Base-by-base conservation (phyloP, 768 basidiomycete species). In the Mycena chlorophos region DNA sequence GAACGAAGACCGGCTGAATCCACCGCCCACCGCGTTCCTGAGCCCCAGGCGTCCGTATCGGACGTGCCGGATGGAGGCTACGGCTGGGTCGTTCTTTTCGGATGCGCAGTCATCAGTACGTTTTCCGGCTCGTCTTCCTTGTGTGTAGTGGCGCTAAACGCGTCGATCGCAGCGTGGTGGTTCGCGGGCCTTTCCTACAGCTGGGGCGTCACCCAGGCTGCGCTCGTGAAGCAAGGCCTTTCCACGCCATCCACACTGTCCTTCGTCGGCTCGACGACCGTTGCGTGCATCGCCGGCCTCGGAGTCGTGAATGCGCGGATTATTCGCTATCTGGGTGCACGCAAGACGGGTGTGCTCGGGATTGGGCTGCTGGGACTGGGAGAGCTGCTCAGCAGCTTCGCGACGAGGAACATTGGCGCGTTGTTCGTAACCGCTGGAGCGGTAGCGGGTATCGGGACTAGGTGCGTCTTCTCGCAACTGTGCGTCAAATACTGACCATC, bases 211-310 rank as follows among this genome's bases (percentile, higher is more conserved):
- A 60, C 69, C 27, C 73, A 71, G 64, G 67, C 66, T 1, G 59
- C 55, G 3, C 63, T 72, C 3, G 68, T 68, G 30, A 59, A 65
- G 6, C 43, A 63, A 45, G 65, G 65, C n/a, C 56, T 67, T 43
- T 66, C 63, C 0, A 55, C 54, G 19, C 63, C 62, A 26, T 67
- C 66, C 13, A 65, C 65, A 0, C 61, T 71, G 5, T 65, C 71
- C 4, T 71, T 71, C 49, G 66, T 73, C 5, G 73, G 71, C 23
- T 72, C 73, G 16, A 49, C 67, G 3, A 64, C 66, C 0, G 60
- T 66, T 10, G 62, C 71, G 4, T 63, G 66, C 56, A 63, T 70
- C 22, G 60, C 71, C n/a, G 57, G 70, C 16, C 61, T 66, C 13
- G 68, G 67, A 0, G 20, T 71, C 2, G 57, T 69, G 12, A 69